These are phyloP conservation scores for Microdochium paspali DNA, from an alignment of 2,329 filamentous ascomycete species.

Conservation along the genomic window DNA sequence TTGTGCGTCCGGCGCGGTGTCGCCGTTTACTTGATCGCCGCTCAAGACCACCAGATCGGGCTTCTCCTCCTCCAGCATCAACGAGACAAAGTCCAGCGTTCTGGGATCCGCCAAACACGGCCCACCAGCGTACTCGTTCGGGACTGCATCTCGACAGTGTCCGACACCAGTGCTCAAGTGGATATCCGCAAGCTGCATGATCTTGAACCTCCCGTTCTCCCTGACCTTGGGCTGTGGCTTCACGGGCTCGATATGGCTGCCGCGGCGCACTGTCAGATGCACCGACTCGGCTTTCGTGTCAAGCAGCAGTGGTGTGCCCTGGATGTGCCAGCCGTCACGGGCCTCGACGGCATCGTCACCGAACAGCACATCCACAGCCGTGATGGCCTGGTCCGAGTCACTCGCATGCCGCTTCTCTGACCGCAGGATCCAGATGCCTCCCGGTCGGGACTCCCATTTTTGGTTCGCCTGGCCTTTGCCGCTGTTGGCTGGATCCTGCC, in stretches of 20 bases:
- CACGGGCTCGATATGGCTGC: constrained; percentile 51
- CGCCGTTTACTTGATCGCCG: constrained; percentile 93
- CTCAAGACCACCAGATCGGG: constrained; percentile 87
- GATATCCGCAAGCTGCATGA: constrained; percentile 90
- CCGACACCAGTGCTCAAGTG: constrained; percentile 89
- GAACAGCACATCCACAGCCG: constrained; percentile 77
- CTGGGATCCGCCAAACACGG: constrained; percentile 86
- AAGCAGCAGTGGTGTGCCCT: constrained; percentile 64
- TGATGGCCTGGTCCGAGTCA: constrained; percentile 67
- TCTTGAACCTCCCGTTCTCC: constrained; percentile 92
- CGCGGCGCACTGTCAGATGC: constrained; percentile 70
- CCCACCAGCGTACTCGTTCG: constrained; percentile 59
- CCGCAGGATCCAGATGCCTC: constrained; percentile 75
- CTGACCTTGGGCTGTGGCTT: constrained; percentile 69
- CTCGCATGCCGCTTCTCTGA: constrained; percentile 62
- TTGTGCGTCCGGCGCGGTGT: constrained; percentile 83
- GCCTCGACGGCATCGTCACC: constrained; percentile 88
- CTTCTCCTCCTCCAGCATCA: constrained; percentile 82
- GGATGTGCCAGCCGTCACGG: constrained; percentile 73
- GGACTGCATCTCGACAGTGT: constrained; percentile 76
- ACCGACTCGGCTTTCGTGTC: constrained; percentile 55
- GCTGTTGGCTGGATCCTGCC: constrained; percentile 56
- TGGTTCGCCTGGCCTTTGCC: constrained; percentile 42
- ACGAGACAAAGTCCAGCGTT: constrained; percentile 80
- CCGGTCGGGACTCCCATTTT: constrained; percentile 68